Percentiles rank a stretch among this genome's conserved stretches.
phyloP scores from a whole-genome alignment of 2,329 filamentous ascomycete genomes.

The Phialemoniopsis sp. region DNA sequence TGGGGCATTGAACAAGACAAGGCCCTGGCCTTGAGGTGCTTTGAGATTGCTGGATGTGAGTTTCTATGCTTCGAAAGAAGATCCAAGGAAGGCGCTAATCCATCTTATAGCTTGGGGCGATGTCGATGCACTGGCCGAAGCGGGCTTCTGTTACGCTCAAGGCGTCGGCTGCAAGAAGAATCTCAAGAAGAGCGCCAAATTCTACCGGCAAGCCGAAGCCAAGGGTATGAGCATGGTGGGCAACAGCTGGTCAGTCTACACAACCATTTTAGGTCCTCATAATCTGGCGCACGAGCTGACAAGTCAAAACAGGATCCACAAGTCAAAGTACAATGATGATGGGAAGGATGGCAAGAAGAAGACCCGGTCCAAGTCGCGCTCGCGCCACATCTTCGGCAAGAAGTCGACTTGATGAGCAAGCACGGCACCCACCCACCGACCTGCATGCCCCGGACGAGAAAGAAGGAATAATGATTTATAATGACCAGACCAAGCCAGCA shows the following conservation, averaged over 20 bases:
- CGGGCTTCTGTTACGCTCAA: slow-evolving; percentile 93
- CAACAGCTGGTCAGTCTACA: slow-evolving; percentile 99
- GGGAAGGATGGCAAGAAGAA: slow-evolving; percentile 60
- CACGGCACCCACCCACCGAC: slow-evolving; percentile 2
- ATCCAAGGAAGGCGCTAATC: slow-evolving; percentile 9
- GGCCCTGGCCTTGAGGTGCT: slow-evolving; percentile 80
- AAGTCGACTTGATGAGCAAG: slow-evolving; percentile 13
- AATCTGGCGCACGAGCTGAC: slow-evolving; percentile 6
- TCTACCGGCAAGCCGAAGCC: slow-evolving; percentile 85
- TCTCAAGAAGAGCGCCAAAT: slow-evolving; percentile 85
- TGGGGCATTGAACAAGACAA: slow-evolving; percentile 97
- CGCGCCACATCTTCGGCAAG: slow-evolving; percentile 61
- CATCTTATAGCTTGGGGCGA: slow-evolving; percentile 73
- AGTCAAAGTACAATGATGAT: slow-evolving; percentile 82
- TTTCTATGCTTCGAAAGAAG: slow-evolving; percentile 12
- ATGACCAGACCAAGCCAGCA: not conserved
- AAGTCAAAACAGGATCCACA: slow-evolving; percentile 73
- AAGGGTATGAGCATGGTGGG: slow-evolving; percentile 97
- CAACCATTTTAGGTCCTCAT: slow-evolving; percentile 31
- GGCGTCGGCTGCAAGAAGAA: slow-evolving; percentile 95
- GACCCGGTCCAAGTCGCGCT: slow-evolving; percentile 69
- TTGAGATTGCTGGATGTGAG: slow-evolving; percentile 88
- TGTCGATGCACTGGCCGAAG: slow-evolving; percentile 87
- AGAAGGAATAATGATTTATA: slow-evolving; percentile 9
- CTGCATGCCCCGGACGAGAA: too few species aligned